A percentile compares a stretch with the other conserved stretches of the same genome.
Conservation (phyloP, 2,329 filamentous ascomycete species). For the Purpureocillium lavendulum region DNA sequence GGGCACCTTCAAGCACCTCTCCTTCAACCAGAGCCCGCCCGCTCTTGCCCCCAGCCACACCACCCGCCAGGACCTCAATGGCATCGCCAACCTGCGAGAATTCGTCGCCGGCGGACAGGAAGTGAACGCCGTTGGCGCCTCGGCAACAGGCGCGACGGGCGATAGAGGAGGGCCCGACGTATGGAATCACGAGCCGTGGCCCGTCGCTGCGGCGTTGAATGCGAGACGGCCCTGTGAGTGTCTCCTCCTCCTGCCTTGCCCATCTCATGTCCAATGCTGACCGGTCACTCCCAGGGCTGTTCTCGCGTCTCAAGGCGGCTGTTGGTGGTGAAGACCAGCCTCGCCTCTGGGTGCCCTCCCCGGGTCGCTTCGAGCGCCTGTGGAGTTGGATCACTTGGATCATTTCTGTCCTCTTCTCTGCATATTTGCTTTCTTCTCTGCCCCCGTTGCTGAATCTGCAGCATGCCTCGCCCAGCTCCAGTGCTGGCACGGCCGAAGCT, state of each 20-base stretch:
- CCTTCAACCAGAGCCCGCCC: slow-evolving; percentile 46
- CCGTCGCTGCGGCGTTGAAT: slow-evolving; percentile 7
- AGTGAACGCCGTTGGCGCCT: slow-evolving; percentile 18
- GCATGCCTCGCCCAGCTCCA: background rate
- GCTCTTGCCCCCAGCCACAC: slow-evolving; percentile 39
- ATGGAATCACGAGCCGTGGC: slow-evolving; percentile 16
- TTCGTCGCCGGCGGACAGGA: slow-evolving; percentile 27
- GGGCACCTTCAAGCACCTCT: slow-evolving; percentile 34
- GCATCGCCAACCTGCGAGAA: slow-evolving; percentile 42
- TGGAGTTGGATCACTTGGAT: slow-evolving; percentile 34
- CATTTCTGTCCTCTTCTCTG: slow-evolving; percentile 30
- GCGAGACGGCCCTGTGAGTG: slow-evolving; percentile 16
- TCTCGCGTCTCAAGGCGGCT: slow-evolving; percentile 21
- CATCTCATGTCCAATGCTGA: no score
- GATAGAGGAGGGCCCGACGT: slow-evolving; percentile 7
- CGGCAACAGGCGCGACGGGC: slow-evolving; percentile 6
- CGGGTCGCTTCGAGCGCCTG: slow-evolving; percentile 20
- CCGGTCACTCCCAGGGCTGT: slow-evolving; percentile 12
- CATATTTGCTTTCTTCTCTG: slow-evolving; percentile 19
- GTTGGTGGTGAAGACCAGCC: slow-evolving; percentile 32
- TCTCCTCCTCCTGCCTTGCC: slow-evolving; percentile 5
- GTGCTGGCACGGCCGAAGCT: slow-evolving; percentile 4
- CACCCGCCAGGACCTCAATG: slow-evolving; percentile 47
- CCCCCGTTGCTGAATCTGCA: slow-evolving; percentile 1
- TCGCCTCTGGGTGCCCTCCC: slow-evolving; percentile 21